Conservation (phyloP, 169 alveolate species). For the Babesia caballi region DNA sequence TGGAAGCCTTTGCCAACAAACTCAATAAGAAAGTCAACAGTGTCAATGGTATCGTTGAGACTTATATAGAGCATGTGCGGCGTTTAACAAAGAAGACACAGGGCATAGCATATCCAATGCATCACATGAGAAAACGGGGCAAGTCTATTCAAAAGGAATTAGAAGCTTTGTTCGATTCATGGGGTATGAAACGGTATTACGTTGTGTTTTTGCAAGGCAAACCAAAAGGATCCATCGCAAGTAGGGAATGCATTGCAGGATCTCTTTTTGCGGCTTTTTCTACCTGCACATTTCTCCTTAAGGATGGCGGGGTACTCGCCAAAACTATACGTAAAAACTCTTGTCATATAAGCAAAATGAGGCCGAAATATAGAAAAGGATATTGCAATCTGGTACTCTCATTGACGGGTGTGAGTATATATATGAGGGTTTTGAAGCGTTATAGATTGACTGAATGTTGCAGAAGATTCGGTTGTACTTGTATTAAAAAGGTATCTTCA, state of each 20-base stretch:
- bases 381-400: not conserved
- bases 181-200: not conserved
- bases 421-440: constrained; percentile 1
- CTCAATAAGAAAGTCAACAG: constrained; percentile 20
- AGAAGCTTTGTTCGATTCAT: not conserved
- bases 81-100: constrained; percentile 1
- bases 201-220: not conserved
- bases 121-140: not conserved
- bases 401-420: constrained; percentile 17
- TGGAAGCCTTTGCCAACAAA: constrained; percentile 36
- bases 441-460: constrained; percentile 8
- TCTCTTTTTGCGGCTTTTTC: not conserved
- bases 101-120: not conserved
- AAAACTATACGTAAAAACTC: not conserved
- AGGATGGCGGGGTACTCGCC: not conserved
- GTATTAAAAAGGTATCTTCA: not conserved
- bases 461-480: constrained; percentile 28
- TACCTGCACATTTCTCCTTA: not conserved
- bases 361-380: not conserved
- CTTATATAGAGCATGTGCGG: not conserved
- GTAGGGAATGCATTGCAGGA: not conserved
- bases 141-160: not conserved
- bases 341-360: not conserved
- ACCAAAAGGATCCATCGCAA: not conserved
- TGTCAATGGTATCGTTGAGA: not conserved